Conservation (phyloP, 2,329 filamentous ascomycete genomes). For the Hymenoscyphus fraxineus region DNA sequence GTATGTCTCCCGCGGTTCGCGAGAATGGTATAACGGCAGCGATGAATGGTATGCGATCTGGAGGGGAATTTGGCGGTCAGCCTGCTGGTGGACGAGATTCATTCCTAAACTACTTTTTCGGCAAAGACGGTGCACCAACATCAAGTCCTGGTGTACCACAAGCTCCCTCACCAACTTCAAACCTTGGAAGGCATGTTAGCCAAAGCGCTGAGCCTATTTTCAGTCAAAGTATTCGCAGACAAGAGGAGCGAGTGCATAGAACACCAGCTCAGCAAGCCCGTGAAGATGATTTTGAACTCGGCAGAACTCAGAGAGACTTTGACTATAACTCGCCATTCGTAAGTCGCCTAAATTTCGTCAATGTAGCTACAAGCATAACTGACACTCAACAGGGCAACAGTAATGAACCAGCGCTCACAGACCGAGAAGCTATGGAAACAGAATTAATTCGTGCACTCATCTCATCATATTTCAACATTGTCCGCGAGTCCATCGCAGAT, state of each 20-base stretch:
- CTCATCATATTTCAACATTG: constrained; percentile 98
- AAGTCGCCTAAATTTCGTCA: constrained; percentile 34
- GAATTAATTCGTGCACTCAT: constrained; percentile 95
- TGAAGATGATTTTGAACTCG: constrained; percentile 36
- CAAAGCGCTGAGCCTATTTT: constrained; percentile 78
- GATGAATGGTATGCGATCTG: constrained; percentile 62
- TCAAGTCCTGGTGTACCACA: constrained; percentile 29
- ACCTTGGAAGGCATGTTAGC: constrained; percentile 64
- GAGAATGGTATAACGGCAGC: constrained; percentile 66
- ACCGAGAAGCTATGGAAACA: constrained; percentile 94
- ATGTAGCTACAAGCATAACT: constrained; percentile 17
- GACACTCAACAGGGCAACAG: constrained; percentile 46
- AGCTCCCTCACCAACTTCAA: constrained; percentile 33
- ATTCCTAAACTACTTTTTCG: constrained; percentile 98
- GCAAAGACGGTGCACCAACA: constrained; percentile 69
- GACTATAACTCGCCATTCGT: constrained; percentile 45
- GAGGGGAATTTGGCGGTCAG: constrained; percentile 41
- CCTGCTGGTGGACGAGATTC: constrained; percentile 69
- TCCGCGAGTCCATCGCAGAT: constrained; percentile 96
- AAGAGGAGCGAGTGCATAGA: constrained; percentile 46
- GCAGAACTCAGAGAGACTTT: constrained; percentile 34
- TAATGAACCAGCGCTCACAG: constrained; percentile 82
- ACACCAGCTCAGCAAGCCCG: constrained; percentile 51
- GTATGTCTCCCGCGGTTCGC: constrained; percentile 76
- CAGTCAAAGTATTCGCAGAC: constrained; percentile 75